phyloP scores from a whole-genome alignment of 2,329 filamentous ascomycete genomes.

The Sporothrix sp. region DNA sequence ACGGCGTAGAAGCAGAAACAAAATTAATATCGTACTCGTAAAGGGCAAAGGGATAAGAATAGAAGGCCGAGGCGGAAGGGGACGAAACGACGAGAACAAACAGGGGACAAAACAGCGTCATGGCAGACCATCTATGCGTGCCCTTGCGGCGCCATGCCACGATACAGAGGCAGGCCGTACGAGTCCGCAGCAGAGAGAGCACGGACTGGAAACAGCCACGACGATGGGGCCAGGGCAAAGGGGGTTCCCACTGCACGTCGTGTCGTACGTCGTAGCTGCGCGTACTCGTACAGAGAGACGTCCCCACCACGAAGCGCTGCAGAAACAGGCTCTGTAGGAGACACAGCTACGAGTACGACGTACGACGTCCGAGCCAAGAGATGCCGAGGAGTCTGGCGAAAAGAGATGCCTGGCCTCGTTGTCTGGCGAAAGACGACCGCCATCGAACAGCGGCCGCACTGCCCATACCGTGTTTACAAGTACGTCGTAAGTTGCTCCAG shows the following conservation, averaged over 20 bases:
- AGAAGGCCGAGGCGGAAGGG: neutral
- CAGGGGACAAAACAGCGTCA: neutral
- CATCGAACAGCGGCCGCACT: neutral
- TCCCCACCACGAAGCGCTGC: too few relatives aligned
- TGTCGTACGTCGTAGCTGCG: too few relatives aligned
- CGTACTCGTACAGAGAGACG: too few relatives aligned
- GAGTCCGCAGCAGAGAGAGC: neutral
- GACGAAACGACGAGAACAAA: neutral
- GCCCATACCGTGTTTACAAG: too few relatives aligned
- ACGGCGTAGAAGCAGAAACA: conserved; percentile 2
- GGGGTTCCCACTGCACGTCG: too few relatives aligned
- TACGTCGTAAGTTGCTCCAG: too few relatives aligned
- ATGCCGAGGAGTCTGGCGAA: too few relatives aligned
- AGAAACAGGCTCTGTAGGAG: too few relatives aligned
- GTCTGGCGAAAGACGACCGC: neutral
- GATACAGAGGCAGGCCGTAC: neutral
- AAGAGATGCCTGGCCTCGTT: neutral
- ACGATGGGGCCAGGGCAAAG: too few relatives aligned
- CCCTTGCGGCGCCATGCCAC: neutral
- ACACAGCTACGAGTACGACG: too few relatives aligned
- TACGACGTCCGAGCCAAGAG: too few relatives aligned
- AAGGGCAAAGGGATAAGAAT: neutral
- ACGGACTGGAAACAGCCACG: neutral
- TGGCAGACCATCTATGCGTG: neutral
- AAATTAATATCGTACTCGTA: neutral